These are phyloP conservation scores for Trametes sanguinea DNA, from an alignment of 768 basidiomycete genomes.

Conservation along the genomic window DNA sequence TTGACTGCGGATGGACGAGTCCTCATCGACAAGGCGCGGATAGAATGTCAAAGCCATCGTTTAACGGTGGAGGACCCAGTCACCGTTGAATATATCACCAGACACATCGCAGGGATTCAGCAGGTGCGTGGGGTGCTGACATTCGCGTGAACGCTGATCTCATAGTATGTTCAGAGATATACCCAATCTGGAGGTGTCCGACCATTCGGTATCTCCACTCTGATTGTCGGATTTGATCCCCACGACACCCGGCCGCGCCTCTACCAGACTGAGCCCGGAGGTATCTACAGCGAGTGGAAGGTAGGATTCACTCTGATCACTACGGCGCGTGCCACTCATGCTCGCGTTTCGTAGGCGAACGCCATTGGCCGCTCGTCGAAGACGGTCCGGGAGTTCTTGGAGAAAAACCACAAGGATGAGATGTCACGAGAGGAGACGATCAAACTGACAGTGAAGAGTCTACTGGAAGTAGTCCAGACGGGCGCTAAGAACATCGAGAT, in stretches of 20 bases:
- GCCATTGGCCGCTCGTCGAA: slow-evolving; percentile 98
- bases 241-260: slow-evolving; percentile 84
- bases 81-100: slow-evolving; percentile 96
- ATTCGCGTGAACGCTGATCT: neutral
- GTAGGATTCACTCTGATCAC: slow-evolving; percentile 38
- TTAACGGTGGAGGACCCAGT: slow-evolving; percentile 98
- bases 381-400: slow-evolving; percentile 96
- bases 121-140: slow-evolving; percentile 57
- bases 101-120: slow-evolving; percentile 98
- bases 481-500: slow-evolving; percentile 99
- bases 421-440: slow-evolving; percentile 87
- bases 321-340: neutral
- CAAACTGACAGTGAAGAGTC: slow-evolving; percentile 91
- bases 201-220: slow-evolving; percentile 96
- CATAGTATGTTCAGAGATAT: slow-evolving; percentile 64
- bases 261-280: slow-evolving; percentile 97
- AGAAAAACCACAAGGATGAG: slow-evolving; percentile 96
- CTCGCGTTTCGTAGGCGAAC: slow-evolving; percentile 65
- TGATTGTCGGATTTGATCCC: slow-evolving; percentile 97
- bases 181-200: slow-evolving; percentile 99
- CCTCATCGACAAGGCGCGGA: slow-evolving; percentile 95
- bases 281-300: slow-evolving; percentile 99
- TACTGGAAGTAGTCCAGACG: slow-evolving; percentile 97
- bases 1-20: slow-evolving; percentile 97
- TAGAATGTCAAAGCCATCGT: slow-evolving; percentile 97